Evolutionary conservation across 352 stramenopile species (phyloP).

Genomic region (Peronospora destructor): DNA sequence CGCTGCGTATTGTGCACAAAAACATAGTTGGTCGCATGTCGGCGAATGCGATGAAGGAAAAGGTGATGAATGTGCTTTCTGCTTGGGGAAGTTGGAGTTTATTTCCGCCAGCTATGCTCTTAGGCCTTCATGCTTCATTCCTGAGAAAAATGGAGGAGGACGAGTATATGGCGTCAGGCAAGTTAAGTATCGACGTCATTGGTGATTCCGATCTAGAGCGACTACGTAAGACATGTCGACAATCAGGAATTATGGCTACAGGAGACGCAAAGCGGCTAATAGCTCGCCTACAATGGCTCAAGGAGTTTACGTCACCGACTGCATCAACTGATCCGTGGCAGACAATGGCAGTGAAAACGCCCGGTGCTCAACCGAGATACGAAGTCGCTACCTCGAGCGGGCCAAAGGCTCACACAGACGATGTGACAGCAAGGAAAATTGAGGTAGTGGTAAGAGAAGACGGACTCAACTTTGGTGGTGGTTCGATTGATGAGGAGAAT

Average conservation of each 20-base stretch:
- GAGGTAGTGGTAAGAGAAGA: conserved; percentile 3
- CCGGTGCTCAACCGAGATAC: neutral
- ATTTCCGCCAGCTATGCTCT: conserved; percentile 63
- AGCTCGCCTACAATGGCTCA: conserved; percentile 53
- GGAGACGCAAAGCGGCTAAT: conserved; percentile 39
- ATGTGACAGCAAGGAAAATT: neutral
- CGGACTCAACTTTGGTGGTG: conserved; percentile 25
- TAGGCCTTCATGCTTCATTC: conserved; percentile 79
- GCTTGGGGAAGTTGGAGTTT: conserved; percentile 78
- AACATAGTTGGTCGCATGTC: conserved; percentile 67
- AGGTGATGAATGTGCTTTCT: conserved; percentile 65
- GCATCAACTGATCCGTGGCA: conserved; percentile 5
- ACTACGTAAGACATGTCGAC: conserved; percentile 56
- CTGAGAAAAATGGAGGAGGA: conserved; percentile 61
- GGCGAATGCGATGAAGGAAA: conserved; percentile 73
- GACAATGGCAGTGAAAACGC: conserved; percentile 1
- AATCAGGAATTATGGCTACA: conserved; percentile 54
- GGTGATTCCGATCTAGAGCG: conserved; percentile 40
- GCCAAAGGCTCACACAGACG: neutral
- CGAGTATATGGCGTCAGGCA: conserved; percentile 28
- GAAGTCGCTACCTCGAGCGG: neutral
- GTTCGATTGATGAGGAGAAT: conserved; percentile 33
- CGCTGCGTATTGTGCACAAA: conserved; percentile 43
- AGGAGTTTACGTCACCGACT: conserved; percentile 56
- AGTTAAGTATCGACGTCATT: conserved; percentile 14